A percentile compares a stretch with the other conserved stretches of the same genome.
These are phyloP conservation scores for Brassica carinata DNA, from an alignment of 345 rosid genomes.

Conservation along the genomic window DNA sequence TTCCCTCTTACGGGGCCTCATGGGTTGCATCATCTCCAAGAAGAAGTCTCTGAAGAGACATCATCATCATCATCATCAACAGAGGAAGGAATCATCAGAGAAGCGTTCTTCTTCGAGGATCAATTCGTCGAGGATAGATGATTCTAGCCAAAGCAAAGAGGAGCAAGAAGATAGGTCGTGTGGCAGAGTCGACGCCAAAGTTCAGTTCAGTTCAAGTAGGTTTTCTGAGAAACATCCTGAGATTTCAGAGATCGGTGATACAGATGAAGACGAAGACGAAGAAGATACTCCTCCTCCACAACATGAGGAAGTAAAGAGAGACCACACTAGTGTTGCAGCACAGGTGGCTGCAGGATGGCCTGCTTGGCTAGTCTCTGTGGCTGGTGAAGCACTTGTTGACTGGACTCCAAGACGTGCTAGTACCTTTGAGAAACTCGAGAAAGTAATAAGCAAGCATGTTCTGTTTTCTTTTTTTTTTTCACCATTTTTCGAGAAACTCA, in stretches of 20 bases:
- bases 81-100: conserved; percentile 56
- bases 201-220: conserved; percentile 50
- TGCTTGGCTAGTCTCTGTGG: conserved; percentile 78
- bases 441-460: conserved; percentile 59
- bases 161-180: conserved; percentile 39
- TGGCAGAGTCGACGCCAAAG: conserved; percentile 52
- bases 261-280: conserved; percentile 31
- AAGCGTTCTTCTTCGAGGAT: conserved; percentile 53
- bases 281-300: not conserved
- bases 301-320: conserved; percentile 17
- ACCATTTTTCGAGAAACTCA: not conserved
- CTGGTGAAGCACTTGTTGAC: conserved; percentile 87
- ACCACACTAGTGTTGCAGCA: conserved; percentile 9
- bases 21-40: conserved; percentile 90
- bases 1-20: conserved; percentile 17
- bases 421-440: conserved; percentile 82
- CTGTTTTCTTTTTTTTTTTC: not conserved
- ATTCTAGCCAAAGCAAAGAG: conserved; percentile 43
- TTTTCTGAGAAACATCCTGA: conserved; percentile 48
- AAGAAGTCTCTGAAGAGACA: conserved; percentile 59
- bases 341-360: conserved; percentile 79
- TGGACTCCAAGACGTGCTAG: conserved; percentile 87
- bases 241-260: conserved; percentile 41
- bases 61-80: conserved; percentile 35
- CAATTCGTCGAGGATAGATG: conserved; percentile 65